Evolutionary conservation across 495 filamentous ascomycete species (phyloP).

Genomic region (Penicillium mononematosum): DNA sequence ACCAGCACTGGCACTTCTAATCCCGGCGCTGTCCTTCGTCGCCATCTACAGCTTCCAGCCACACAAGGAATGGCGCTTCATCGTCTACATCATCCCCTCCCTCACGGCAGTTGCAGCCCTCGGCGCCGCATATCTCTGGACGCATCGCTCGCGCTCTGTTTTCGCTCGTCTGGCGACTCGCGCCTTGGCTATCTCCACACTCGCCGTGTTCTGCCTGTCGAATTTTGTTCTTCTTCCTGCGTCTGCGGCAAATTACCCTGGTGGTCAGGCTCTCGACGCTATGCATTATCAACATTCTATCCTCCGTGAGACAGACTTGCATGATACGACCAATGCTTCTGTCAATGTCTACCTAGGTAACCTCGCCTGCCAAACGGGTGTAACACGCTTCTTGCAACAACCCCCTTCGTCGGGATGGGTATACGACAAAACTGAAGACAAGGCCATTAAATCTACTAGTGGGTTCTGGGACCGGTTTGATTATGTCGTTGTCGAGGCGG

Average conservation of each 20-base stretch:
- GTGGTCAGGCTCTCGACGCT: constrained; percentile 65
- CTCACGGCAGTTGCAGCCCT: constrained; percentile 77
- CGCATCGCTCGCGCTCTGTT: constrained; percentile 57
- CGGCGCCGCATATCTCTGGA: constrained; percentile 72
- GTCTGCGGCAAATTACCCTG: constrained; percentile 85
- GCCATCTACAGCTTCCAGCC: constrained; percentile 79
- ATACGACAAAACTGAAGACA: constrained; percentile 57
- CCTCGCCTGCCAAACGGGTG: constrained; percentile 87
- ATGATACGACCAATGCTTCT: constrained; percentile 11
- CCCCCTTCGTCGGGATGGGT: constrained; percentile 36
- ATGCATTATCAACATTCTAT: constrained; percentile 39
- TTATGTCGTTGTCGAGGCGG: constrained; percentile 73
- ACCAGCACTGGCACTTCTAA: constrained; percentile 51
- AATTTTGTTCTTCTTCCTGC: constrained; percentile 62
- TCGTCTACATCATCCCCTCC: constrained; percentile 80
- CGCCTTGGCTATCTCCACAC: constrained; percentile 60
- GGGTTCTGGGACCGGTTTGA: constrained; percentile 81
- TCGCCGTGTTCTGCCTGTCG: constrained; percentile 57
- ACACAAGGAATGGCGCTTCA: constrained; percentile 96
- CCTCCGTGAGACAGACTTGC: not conserved
- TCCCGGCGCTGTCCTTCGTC: constrained; percentile 71
- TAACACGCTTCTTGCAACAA: constrained; percentile 77
- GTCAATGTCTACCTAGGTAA: constrained; percentile 76
- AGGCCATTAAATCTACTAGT: constrained; percentile 51
- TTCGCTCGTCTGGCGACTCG: constrained; percentile 39